These are phyloP conservation scores for Stagonosporopsis vannaccii DNA, from an alignment of 2,329 filamentous ascomycete genomes.

Conservation along the genomic window DNA sequence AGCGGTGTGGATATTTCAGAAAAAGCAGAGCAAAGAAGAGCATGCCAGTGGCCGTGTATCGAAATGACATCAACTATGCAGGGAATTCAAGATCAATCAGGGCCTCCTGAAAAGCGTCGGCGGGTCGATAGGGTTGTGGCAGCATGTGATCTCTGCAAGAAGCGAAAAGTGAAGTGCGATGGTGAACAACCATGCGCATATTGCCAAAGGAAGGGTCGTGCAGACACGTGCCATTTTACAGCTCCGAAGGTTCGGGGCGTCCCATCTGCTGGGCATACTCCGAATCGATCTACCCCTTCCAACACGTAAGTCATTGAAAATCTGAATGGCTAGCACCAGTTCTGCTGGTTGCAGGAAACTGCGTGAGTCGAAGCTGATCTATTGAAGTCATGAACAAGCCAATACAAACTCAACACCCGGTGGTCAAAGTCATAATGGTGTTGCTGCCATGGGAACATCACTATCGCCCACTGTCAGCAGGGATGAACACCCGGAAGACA, in stretches of 20 bases:
- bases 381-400: slow-evolving; percentile 4
- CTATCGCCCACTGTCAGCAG: slow-evolving; percentile 35
- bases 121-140: slow-evolving; percentile 37
- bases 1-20: background rate
- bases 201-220: slow-evolving; percentile 53
- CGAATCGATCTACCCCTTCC: slow-evolving; percentile 16
- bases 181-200: slow-evolving; percentile 60
- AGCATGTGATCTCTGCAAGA: slow-evolving; percentile 43
- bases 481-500: slow-evolving; percentile 50
- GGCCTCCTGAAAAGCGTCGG: slow-evolving; percentile 31
- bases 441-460: slow-evolving; percentile 16
- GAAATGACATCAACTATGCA: background rate
- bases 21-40: background rate
- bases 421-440: slow-evolving; percentile 13
- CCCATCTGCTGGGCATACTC: slow-evolving; percentile 43
- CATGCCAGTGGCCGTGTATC: background rate
- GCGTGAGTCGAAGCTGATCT: background rate
- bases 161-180: slow-evolving; percentile 58
- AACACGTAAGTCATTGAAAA: slow-evolving; percentile 2
- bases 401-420: slow-evolving; percentile 8
- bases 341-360: background rate
- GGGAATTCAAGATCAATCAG: background rate
- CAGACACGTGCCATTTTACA: slow-evolving; percentile 52
- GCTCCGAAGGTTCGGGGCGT: slow-evolving; percentile 46
- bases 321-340: background rate